Evolutionary conservation across 805 yeast genomes (phyloP).

Genomic region (Sungouiella thailandica): DNA sequence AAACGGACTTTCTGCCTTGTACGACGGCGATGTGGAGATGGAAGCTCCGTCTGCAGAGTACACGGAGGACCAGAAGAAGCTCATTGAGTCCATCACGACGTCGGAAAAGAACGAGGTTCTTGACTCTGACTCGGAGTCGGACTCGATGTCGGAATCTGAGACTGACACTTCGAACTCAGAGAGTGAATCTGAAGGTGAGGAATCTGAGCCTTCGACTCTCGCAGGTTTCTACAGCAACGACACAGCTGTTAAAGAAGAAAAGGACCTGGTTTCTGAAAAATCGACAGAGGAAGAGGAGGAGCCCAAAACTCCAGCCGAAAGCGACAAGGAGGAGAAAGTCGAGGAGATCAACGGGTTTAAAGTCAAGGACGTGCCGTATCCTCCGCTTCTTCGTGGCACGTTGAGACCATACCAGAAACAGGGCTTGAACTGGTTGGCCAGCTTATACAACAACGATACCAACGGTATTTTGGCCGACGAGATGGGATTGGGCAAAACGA

Average conservation of each 20-base stretch:
- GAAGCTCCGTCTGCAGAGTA: conserved; percentile 17
- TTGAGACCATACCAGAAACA: conserved; percentile 90
- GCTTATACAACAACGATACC: conserved; percentile 84
- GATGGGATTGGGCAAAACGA: conserved; percentile 97
- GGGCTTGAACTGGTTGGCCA: conserved; percentile 96
- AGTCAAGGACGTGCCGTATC: conserved; percentile 67
- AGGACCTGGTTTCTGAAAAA: conserved; percentile 1
- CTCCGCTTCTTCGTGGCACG: conserved; percentile 72
- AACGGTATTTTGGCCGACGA: conserved; percentile 98
- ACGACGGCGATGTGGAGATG: conserved; percentile 16
- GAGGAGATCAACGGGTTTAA: conserved; percentile 39
- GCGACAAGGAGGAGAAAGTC: conserved; percentile 12
- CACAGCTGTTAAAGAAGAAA: conserved; percentile 9
- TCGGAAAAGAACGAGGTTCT: conserved; percentile 14
- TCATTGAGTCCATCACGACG: conserved; percentile 18
- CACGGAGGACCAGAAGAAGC: conserved; percentile 27
- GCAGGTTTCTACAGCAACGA: conserved; percentile 4
- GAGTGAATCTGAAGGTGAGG: conserved; percentile 4
- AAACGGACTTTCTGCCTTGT: conserved; percentile 27
- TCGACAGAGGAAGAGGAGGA: conserved; percentile 7
- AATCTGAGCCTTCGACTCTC: conserved; percentile 1
- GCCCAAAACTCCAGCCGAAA: conserved; percentile 7
- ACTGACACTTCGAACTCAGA: conserved; percentile 9
- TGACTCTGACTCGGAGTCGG: conserved; percentile 16
- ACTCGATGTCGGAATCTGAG: conserved; percentile 14